A percentile compares a stretch with the other conserved stretches of the same genome.
These are phyloP conservation scores for Jamesozyma piceae DNA, from an alignment of 805 yeast genomes.

Conservation along the genomic window DNA sequence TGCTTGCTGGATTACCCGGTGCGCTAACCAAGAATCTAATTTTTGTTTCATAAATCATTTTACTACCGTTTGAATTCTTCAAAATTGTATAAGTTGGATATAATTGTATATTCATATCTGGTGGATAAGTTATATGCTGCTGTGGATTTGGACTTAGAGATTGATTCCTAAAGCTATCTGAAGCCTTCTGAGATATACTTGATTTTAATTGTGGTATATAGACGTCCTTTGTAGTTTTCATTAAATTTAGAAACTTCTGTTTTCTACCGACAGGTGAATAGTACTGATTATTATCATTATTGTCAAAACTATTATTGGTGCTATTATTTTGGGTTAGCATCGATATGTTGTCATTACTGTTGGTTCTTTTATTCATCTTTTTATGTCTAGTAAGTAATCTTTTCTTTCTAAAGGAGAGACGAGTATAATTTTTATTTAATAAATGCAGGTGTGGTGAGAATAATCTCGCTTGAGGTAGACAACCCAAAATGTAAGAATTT, in stretches of 20 bases:
- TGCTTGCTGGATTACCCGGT: slow-evolving; percentile 53
- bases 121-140: slow-evolving; percentile 28
- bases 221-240: slow-evolving; percentile 46
- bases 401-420: neutral
- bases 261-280: slow-evolving; percentile 26
- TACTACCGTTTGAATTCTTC: slow-evolving; percentile 7
- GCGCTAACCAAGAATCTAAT: slow-evolving; percentile 64
- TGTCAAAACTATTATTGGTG: neutral
- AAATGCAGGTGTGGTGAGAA: neutral
- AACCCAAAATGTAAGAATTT: neutral
- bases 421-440: neutral
- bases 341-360: neutral
- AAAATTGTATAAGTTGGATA: slow-evolving; percentile 49
- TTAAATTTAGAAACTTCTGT: slow-evolving; percentile 41
- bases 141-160: neutral
- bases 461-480: neutral
- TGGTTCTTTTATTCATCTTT: neutral
- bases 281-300: neutral
- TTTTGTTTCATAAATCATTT: slow-evolving; percentile 37
- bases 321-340: neutral
- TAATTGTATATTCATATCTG: slow-evolving; percentile 50
- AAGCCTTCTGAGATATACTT: slow-evolving; percentile 41
- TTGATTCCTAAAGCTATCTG: slow-evolving; percentile 4
- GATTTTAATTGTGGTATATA: slow-evolving; percentile 46
- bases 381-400: neutral